A percentile compares a stretch with the other conserved stretches of the same genome.
These are phyloP conservation scores for Malassezia restricta DNA, from an alignment of 1,284 basidiomycete genomes.

Conservation along the genomic window DNA sequence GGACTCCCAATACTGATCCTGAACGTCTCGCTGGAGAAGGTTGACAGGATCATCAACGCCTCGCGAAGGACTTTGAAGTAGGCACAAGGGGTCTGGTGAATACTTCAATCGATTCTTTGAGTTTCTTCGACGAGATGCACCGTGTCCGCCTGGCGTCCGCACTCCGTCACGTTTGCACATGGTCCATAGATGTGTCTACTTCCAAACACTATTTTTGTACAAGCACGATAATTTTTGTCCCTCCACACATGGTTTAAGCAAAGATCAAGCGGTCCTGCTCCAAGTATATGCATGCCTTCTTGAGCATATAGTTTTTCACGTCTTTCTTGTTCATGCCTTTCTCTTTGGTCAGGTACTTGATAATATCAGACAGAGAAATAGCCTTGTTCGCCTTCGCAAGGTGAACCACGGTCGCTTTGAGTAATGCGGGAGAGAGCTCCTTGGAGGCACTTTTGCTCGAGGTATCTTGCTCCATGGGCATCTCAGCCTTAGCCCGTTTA, in stretches of 20 bases:
- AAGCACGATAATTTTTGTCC: no score
- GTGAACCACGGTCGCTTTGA: neutral
- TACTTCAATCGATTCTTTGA: neutral
- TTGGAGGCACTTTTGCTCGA: neutral
- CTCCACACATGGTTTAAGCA: no score
- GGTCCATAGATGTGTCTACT: no score
- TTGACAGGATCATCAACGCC: conserved; percentile 1
- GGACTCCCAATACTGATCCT: conserved; percentile 6
- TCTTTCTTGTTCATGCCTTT: neutral
- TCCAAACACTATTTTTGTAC: no score
- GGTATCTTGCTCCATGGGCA: neutral
- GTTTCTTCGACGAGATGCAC: no score
- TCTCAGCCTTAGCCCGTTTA: neutral
- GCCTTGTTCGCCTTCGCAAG: neutral
- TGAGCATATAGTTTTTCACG: neutral
- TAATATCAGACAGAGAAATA: neutral
- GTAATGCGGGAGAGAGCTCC: neutral
- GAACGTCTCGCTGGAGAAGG: neutral
- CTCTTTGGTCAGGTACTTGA: neutral
- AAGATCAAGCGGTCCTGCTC: no score
- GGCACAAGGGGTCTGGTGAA: neutral
- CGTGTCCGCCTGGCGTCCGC: no score
- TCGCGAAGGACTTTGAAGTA: conserved; percentile 8
- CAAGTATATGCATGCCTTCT: neutral
- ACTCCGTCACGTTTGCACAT: no score